Conservation (phyloP, 371 early-diverging fungal species). For the Rhizopus stolonifer region DNA sequence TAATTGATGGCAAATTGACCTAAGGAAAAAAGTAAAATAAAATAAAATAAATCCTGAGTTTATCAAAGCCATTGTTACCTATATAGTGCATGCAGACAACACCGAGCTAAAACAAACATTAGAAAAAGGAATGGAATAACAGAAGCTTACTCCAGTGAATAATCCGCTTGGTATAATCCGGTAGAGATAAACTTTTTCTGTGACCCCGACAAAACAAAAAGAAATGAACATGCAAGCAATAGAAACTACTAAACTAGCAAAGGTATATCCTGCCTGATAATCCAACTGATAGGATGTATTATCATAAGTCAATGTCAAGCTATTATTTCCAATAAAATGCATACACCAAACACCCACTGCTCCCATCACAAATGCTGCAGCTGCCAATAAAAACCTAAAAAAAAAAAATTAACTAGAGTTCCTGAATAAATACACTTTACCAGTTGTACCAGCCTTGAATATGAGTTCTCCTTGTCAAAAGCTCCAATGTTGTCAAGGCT, state of each 20-base stretch:
- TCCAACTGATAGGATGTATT: slow-evolving; percentile 30
- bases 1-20: slow-evolving; percentile 49
- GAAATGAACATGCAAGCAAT: slow-evolving; percentile 46
- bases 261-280: slow-evolving; percentile 41
- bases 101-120: slow-evolving; percentile 26
- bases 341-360: slow-evolving; percentile 50
- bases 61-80: slow-evolving; percentile 25
- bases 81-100: slow-evolving; percentile 47
- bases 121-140: background rate
- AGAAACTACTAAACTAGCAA: slow-evolving; percentile 40
- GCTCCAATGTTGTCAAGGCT: slow-evolving; percentile 28
- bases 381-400: slow-evolving; percentile 34
- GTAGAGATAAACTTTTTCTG: slow-evolving; percentile 31
- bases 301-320: slow-evolving; percentile 16
- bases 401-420: no score
- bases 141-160: slow-evolving; percentile 39
- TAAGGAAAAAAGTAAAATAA: slow-evolving; percentile 2
- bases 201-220: slow-evolving; percentile 43
- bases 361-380: slow-evolving; percentile 46
- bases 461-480: slow-evolving; percentile 29
- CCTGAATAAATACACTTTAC: slow-evolving; percentile 1
- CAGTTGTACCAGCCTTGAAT: slow-evolving; percentile 29
- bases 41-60: no score
- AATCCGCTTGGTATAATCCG: slow-evolving; percentile 44
- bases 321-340: slow-evolving; percentile 55